Conservation (phyloP, 805 yeast species). For the Kuraishia borneana region DNA sequence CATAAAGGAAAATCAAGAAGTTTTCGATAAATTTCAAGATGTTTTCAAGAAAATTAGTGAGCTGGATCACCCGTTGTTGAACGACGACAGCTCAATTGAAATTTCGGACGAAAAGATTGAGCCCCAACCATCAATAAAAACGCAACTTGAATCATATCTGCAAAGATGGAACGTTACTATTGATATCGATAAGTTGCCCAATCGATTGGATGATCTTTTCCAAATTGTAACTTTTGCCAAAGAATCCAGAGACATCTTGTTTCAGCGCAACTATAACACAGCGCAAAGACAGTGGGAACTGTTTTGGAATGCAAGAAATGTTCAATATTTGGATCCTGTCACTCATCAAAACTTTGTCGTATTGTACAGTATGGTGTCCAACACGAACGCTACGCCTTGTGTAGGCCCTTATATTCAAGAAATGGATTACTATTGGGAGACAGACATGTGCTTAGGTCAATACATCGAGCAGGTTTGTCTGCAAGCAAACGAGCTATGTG, state of each 20-base stretch:
- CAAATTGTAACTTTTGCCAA: conserved; percentile 24
- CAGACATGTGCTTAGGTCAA: conserved; percentile 83
- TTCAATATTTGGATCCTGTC: conserved; percentile 52
- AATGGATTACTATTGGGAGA: conserved; percentile 83
- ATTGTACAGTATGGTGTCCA: conserved; percentile 72
- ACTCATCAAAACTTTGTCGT: conserved; percentile 73
- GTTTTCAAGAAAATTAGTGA: background rate
- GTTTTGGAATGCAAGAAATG: conserved; percentile 28
- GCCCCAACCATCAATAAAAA: conserved; percentile 10
- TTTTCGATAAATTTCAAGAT: conserved; percentile 12
- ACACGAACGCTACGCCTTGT: conserved; percentile 83
- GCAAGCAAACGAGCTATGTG: conserved; percentile 57
- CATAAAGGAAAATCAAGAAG: conserved; percentile 17
- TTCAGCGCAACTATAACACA: conserved; percentile 20
- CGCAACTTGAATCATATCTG: conserved; percentile 16
- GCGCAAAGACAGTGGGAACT: conserved; percentile 61
- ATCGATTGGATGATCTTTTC: conserved; percentile 21
- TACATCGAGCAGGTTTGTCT: conserved; percentile 70
- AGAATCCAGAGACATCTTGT: conserved; percentile 14
- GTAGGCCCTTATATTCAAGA: conserved; percentile 79
- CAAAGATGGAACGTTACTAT: conserved; percentile 9
- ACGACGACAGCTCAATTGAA: conserved; percentile 14
- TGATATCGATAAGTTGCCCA: conserved; percentile 20
- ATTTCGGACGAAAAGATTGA: background rate
- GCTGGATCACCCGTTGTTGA: conserved; percentile 4